These are phyloP conservation scores for Noccaea bulbosa DNA, from an alignment of 345 rosid genomes.

Conservation along the genomic window DNA sequence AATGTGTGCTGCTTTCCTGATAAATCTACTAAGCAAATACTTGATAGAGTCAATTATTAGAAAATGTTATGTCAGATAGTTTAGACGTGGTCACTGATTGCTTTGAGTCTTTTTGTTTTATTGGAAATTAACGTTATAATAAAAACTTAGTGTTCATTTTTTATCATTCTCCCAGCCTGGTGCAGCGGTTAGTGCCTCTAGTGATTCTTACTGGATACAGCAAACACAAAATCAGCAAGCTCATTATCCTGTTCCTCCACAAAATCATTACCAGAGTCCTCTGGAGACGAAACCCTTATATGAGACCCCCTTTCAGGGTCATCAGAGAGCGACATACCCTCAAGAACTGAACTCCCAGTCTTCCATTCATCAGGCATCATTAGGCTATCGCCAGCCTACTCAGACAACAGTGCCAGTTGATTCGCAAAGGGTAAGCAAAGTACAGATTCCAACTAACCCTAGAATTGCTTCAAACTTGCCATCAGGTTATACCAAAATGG, in stretches of 20 bases:
- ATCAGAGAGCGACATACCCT: constrained; percentile 57
- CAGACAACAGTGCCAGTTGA: constrained; percentile 60
- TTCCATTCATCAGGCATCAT: constrained; percentile 47
- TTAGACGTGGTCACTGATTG: constrained; percentile 30
- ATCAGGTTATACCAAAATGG: constrained; percentile 65
- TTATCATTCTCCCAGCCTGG: constrained; percentile 61
- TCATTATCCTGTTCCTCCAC: constrained; percentile 63
- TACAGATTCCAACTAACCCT: constrained; percentile 98
- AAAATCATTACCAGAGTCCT: constrained; percentile 63
- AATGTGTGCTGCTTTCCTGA: constrained; percentile 13
- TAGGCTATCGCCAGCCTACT: constrained; percentile 56
- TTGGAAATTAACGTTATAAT: constrained; percentile 1
- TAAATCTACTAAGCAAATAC: not conserved
- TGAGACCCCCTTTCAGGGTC: constrained; percentile 71
- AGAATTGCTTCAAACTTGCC: constrained; percentile 93
- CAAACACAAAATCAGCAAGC: constrained; percentile 60
- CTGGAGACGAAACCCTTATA: constrained; percentile 61
- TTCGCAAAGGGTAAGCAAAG: constrained; percentile 70
- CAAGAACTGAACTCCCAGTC: constrained; percentile 66
- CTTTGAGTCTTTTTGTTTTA: constrained; percentile 13
- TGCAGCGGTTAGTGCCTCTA: constrained; percentile 57
- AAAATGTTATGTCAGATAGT: constrained; percentile 8
- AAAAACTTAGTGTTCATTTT: constrained; percentile 21
- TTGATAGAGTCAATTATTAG: constrained; percentile 15
- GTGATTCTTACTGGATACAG: constrained; percentile 78